A percentile compares a stretch with the other conserved stretches of the same genome.
Conservation (phyloP, 2,329 filamentous ascomycete genomes). For the Aspergillus clavatus region DNA sequence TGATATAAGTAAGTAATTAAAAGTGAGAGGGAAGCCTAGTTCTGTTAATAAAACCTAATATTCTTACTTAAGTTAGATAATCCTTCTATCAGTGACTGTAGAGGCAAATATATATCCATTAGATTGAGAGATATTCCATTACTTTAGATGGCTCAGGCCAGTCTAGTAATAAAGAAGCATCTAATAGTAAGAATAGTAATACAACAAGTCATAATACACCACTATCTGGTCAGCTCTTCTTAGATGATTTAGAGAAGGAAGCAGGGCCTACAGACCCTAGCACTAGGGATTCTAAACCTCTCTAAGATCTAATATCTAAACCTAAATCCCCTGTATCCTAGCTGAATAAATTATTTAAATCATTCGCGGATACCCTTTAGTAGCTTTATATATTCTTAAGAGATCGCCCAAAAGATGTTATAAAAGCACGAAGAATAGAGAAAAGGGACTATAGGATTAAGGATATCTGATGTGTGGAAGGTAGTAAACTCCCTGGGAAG, state of each 20-base stretch:
- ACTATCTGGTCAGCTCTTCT: neutral
- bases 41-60: neutral
- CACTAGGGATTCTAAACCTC: neutral
- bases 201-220: neutral
- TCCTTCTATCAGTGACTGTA: neutral
- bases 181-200: neutral
- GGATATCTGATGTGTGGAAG: constrained; percentile 2
- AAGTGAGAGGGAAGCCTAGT: neutral
- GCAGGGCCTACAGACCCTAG: neutral
- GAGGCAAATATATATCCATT: no score
- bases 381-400: neutral
- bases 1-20: neutral
- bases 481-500: neutral
- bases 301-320: no score
- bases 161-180: neutral
- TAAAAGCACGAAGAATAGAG: neutral
- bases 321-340: no score
- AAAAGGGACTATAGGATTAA: constrained; percentile 1
- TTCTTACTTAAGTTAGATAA: neutral
- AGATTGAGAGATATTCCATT: no score
- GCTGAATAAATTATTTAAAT: neutral
- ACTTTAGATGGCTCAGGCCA: neutral
- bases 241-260: neutral
- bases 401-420: neutral
- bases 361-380: neutral